Percentiles rank a stretch among this genome's conserved stretches.
Conservation (phyloP, 2,329 filamentous ascomycete genomes). For the Simplicillium aogashimaense region DNA sequence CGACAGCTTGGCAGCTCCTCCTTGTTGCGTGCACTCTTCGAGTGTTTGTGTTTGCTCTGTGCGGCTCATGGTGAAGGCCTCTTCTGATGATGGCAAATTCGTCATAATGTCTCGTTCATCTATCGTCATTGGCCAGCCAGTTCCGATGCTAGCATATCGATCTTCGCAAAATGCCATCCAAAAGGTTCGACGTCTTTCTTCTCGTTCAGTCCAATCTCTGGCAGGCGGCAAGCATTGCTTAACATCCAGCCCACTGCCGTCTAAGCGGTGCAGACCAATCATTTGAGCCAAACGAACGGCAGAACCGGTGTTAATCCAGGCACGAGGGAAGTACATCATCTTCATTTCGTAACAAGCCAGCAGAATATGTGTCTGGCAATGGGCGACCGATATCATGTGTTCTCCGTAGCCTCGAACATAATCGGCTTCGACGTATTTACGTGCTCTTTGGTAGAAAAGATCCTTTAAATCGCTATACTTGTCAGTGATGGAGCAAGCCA, state of each 20-base stretch:
- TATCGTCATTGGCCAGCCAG: conserved; percentile 91
- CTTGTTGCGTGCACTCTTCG: conserved; percentile 56
- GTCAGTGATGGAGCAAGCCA: conserved; percentile 76
- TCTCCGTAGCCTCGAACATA: conserved; percentile 91
- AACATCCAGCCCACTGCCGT: conserved; percentile 74
- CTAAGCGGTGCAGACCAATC: conserved; percentile 84
- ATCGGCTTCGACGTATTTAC: conserved; percentile 84
- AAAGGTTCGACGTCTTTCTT: conserved; percentile 85
- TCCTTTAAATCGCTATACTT: conserved; percentile 73
- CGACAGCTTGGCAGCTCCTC: conserved; percentile 65
- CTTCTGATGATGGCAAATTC: conserved; percentile 73
- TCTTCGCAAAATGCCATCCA: conserved; percentile 92
- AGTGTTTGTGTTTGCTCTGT: conserved; percentile 64
- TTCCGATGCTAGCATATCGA: conserved; percentile 89
- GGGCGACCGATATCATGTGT: conserved; percentile 72
- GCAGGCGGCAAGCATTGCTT: conserved; percentile 84
- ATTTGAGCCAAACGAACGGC: conserved; percentile 77
- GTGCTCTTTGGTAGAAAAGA: conserved; percentile 79
- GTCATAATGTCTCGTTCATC: conserved; percentile 89
- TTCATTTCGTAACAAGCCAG: conserved; percentile 86
- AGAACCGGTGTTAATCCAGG: conserved; percentile 85
- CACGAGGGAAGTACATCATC: conserved; percentile 92
- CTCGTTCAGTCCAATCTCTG: conserved; percentile 86
- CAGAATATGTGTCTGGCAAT: conserved; percentile 77
- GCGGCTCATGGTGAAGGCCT: conserved; percentile 73